Conservation (phyloP, 108 stramenopile genomes). For the Bacterosira constricta region DNA sequence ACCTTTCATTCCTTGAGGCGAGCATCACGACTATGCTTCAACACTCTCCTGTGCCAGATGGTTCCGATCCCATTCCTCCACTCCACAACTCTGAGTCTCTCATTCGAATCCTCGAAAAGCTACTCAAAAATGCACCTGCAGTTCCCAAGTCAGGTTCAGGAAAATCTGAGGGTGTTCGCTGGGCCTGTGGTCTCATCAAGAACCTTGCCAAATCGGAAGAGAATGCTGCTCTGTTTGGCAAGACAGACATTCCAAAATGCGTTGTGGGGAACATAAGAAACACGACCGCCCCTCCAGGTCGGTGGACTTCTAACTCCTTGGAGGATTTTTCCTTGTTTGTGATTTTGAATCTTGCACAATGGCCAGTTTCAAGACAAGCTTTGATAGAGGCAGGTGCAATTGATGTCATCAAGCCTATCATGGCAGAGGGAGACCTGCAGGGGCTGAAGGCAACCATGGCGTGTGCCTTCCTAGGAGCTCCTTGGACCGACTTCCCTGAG, state of each 20-base stretch:
- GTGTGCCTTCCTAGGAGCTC: constrained; percentile 84
- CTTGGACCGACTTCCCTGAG: constrained; percentile 84
- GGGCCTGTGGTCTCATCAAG: constrained; percentile 94
- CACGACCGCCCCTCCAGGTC: constrained; percentile 81
- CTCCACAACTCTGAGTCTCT: constrained; percentile 86
- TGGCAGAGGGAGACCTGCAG: constrained; percentile 89
- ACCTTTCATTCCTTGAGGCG: constrained; percentile 91
- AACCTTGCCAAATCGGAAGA: constrained; percentile 89
- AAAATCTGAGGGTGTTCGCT: constrained; percentile 91
- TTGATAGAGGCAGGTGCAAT: constrained; percentile 84
- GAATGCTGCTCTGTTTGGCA: constrained; percentile 84
- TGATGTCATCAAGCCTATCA: constrained; percentile 90
- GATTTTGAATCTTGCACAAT: constrained; percentile 88
- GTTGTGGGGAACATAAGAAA: constrained; percentile 86
- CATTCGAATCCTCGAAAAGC: constrained; percentile 82
- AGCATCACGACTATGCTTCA: constrained; percentile 88
- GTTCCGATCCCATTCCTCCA: constrained; percentile 59
- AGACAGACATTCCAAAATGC: constrained; percentile 89
- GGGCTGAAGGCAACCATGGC: constrained; percentile 94
- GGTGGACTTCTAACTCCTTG: constrained; percentile 89
- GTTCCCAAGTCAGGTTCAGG: constrained; percentile 90
- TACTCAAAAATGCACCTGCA: constrained; percentile 86
- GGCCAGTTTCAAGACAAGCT: constrained; percentile 80
- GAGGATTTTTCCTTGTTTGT: constrained; percentile 92
- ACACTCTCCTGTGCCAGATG: constrained; percentile 77